Evolutionary conservation across 2,329 filamentous ascomycete genomes (phyloP).

Genomic region (Xylariaceae sp.): DNA sequence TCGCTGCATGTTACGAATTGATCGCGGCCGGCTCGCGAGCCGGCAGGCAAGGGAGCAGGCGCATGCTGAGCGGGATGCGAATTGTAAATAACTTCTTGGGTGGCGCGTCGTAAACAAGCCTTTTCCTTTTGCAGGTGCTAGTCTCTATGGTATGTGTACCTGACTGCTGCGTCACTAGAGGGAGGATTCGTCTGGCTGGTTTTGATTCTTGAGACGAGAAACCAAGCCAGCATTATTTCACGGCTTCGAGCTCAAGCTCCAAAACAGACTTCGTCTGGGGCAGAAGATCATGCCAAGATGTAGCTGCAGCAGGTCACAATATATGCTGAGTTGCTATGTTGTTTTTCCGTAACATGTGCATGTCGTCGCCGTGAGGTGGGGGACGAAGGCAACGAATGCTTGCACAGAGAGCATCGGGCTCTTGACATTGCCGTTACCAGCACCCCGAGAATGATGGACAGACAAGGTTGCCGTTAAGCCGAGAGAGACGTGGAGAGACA

Average conservation of each 20-base stretch:
- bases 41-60: background rate
- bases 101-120: background rate
- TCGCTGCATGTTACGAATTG: background rate
- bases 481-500: background rate
- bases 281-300: no score
- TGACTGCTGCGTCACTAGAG: no score
- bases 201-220: background rate
- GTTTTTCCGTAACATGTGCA: background rate
- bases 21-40: background rate
- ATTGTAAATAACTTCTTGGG: background rate
- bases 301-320: no score
- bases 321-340: no score
- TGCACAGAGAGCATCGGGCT: conserved; percentile 12
- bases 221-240: background rate
- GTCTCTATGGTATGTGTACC: background rate
- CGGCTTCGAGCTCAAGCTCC: background rate
- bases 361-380: background rate
- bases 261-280: background rate
- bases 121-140: background rate
- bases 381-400: background rate
- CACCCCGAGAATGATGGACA: background rate
- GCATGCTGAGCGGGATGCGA: background rate
- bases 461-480: background rate
- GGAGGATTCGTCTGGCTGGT: no score
- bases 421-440: background rate